Percentiles rank a stretch among this genome's conserved stretches.
Evolutionary conservation across 164 flowering plant species (phyloP).

Genomic region (Aristolochia contorta): DNA sequence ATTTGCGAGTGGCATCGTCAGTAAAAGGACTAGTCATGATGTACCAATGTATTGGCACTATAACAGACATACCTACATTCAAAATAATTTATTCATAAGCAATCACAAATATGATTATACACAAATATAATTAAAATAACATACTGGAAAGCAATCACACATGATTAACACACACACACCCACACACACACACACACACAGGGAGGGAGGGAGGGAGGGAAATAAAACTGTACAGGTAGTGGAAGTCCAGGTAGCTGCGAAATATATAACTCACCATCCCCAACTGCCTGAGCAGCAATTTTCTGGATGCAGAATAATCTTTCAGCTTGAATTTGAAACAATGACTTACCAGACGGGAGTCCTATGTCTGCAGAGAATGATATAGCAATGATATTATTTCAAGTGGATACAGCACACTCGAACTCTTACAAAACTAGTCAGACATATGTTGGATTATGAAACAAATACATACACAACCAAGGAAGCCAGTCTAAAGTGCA

Average conservation of each 20-base stretch:
- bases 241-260: too few species aligned
- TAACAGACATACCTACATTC: constrained; percentile 39
- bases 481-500: too few species aligned
- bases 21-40: constrained; percentile 99
- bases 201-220: too few species aligned
- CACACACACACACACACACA: too few species aligned
- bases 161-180: too few species aligned
- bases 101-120: neutral
- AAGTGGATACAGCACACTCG: too few species aligned
- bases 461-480: too few species aligned
- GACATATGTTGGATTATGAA: too few species aligned
- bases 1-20: constrained; percentile 78
- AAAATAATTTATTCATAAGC: neutral
- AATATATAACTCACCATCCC: constrained; percentile 43
- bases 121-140: neutral
- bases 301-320: constrained; percentile 74
- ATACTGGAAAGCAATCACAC: too few species aligned
- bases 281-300: constrained; percentile 67
- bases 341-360: constrained; percentile 96
- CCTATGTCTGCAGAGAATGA: constrained; percentile 52
- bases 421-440: too few species aligned
- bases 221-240: too few species aligned
- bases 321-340: constrained; percentile 98
- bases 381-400: neutral
- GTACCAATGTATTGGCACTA: constrained; percentile 83